Conservation (phyloP, 768 basidiomycete genomes). For the Tylopilus sp. region DNA sequence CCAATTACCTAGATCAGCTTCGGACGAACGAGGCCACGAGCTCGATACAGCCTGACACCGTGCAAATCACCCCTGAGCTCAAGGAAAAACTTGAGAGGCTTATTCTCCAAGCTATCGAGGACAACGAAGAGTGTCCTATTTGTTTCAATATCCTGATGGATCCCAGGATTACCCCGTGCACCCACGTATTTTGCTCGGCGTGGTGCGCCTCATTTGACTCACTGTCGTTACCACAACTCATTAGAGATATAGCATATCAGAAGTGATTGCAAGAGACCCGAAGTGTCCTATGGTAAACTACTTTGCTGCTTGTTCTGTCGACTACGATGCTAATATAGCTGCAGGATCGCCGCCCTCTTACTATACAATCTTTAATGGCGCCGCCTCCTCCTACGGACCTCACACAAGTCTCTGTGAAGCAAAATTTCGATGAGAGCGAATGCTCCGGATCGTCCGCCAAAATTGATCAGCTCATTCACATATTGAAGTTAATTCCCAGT, state of each 20-base stretch:
- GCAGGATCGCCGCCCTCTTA: slow-evolving; percentile 69
- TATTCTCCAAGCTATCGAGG: slow-evolving; percentile 68
- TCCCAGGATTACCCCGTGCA: slow-evolving; percentile 69
- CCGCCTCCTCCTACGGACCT: slow-evolving; percentile 64
- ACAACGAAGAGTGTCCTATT: slow-evolving; percentile 80
- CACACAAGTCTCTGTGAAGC: slow-evolving; percentile 52
- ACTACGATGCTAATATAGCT: slow-evolving; percentile 1
- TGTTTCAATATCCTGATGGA: slow-evolving; percentile 61
- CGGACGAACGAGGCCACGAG: slow-evolving; percentile 29
- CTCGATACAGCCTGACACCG: slow-evolving; percentile 16
- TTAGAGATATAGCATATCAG: slow-evolving; percentile 49
- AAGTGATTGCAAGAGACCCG: slow-evolving; percentile 65
- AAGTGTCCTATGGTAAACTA: slow-evolving; percentile 74
- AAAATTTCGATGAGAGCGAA: slow-evolving; percentile 39
- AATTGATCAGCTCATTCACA: slow-evolving; percentile 74
- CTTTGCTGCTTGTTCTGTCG: background rate
- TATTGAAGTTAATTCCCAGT: slow-evolving; percentile 62
- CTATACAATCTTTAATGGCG: slow-evolving; percentile 54
- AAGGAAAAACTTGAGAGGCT: slow-evolving; percentile 52
- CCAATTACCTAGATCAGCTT: slow-evolving; percentile 66
- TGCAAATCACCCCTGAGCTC: slow-evolving; percentile 50
- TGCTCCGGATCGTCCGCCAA: slow-evolving; percentile 72
- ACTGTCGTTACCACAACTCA: background rate
- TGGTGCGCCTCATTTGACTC: slow-evolving; percentile 44
- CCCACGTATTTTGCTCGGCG: slow-evolving; percentile 67